Evolutionary conservation across 306 rosid genomes (phyloP), one percentile per base, ranked within the genome.

Genomic region (Dryas octopetala): DNA sequence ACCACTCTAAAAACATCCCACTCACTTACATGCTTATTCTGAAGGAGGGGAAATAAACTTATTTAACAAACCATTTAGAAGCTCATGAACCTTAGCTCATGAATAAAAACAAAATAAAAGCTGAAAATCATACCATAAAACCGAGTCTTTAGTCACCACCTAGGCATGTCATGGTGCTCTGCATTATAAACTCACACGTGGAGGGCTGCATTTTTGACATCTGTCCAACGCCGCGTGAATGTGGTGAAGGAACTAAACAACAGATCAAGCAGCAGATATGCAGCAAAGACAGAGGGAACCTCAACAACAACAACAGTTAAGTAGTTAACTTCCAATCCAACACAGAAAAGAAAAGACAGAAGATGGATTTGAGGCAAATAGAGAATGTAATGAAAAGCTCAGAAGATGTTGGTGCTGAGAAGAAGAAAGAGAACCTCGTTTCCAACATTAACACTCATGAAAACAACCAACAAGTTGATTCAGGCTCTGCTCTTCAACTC

Each of bases 401-500:
- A 7, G 59, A 19, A 50, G 75, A 12, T 62, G 38, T 32, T 32
- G 66, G 71, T 15, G 57, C 26, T 53, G 54, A 8, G 32, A 59
- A 59, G 74, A 68, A 72, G 45, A 64, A 64, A 46, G 62, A 64
- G 14, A 15, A 50, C 61, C 53, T 44, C 53, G 59, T 19, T 66
- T 75, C 73, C 1, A 80, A 45, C 73, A 62, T 55, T 28, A 23
- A 46, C 19, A 46, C 43, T 57, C 41, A 55, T 1, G 60, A 68
- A 26, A 45, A 55, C n/a, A 57, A 26, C 3, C 23, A 5, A 11
- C 79, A 58, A 9, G 11, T 70, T 43, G 91, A 82, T 80, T 76
- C 88, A 49, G 83, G 57, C 66, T 49, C 90, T 54, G 79, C 92
- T 55, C 86, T 85, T n/a, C 93, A 88, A 69, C 83, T 65, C 62